A percentile compares a stretch with the other conserved stretches of the same genome.
These are phyloP conservation scores for Epichloe coenophiala DNA, from an alignment of 2,329 filamentous ascomycete genomes.

Conservation along the genomic window DNA sequence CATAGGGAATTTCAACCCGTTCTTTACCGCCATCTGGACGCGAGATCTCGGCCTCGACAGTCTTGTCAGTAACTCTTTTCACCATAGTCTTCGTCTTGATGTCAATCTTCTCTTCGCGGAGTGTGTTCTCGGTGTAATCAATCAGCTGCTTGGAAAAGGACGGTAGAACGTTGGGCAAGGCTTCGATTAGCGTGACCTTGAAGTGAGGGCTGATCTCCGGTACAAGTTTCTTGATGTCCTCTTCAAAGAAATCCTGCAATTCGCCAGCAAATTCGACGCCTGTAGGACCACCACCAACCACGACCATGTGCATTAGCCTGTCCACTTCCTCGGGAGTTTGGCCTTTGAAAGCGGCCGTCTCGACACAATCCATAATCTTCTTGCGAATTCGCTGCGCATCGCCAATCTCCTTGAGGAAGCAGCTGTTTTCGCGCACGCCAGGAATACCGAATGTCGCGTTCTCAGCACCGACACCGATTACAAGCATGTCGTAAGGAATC, in stretches of 20 bases:
- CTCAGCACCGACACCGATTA: constrained; percentile 92
- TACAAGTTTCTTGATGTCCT: constrained; percentile 95
- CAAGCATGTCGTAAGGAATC: constrained; percentile 95
- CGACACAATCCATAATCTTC: constrained; percentile 99
- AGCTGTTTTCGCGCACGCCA: constrained; percentile 86
- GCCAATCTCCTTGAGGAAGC: constrained; percentile 95
- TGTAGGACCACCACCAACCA: constrained; percentile 83
- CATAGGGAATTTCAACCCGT: constrained; percentile 73
- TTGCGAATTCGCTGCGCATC: constrained; percentile 95
- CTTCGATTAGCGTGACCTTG: constrained; percentile 94
- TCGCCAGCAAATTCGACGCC: constrained; percentile 98
- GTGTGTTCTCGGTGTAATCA: constrained; percentile 97
- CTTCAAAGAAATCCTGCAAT: constrained; percentile 96
- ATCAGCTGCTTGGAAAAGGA: constrained; percentile 99
- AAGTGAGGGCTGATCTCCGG: constrained; percentile 91
- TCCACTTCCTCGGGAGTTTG: constrained; percentile 78
- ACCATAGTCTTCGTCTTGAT: constrained; percentile 99
- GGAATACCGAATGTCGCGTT: constrained; percentile 98
- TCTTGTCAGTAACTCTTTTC: constrained; percentile 87
- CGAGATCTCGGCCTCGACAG: constrained; percentile 78
- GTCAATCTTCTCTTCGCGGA: constrained; percentile 96
- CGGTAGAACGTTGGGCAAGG: constrained; percentile 87
- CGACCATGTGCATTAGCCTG: constrained; percentile 96
- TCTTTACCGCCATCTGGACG: constrained; percentile 76
- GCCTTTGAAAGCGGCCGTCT: constrained; percentile 97